Conservation (phyloP, 1,284 basidiomycete species). For the Cryptococcus wingfieldii region DNA sequence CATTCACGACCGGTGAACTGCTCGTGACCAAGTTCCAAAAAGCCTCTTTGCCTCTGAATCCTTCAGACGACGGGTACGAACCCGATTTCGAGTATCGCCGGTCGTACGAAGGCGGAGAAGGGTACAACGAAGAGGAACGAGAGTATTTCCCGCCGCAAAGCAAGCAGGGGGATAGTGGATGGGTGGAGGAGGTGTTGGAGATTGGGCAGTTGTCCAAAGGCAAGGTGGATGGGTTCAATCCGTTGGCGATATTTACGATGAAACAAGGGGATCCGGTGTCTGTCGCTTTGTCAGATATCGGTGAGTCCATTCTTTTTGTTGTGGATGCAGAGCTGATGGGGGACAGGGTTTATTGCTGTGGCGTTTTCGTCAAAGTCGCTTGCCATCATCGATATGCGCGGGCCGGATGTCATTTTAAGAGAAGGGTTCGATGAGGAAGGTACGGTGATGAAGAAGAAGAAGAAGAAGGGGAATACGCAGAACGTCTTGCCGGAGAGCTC, state of each 20-base stretch:
- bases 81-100: constrained; percentile 37
- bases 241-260: constrained; percentile 60
- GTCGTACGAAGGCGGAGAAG: constrained; percentile 11
- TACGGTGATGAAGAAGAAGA: constrained; percentile 43
- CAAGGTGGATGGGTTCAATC: constrained; percentile 56
- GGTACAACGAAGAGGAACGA: constrained; percentile 14
- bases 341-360: constrained; percentile 66
- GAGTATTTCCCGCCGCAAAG: constrained; percentile 28
- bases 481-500: constrained; percentile 42
- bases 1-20: constrained; percentile 63
- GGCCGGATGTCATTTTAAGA: constrained; percentile 60
- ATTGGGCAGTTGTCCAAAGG: constrained; percentile 48
- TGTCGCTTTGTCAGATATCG: constrained; percentile 64
- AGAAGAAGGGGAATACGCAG: constrained; percentile 44
- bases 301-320: constrained; percentile 48
- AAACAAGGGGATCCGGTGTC: constrained; percentile 55
- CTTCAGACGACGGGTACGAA: too few species aligned
- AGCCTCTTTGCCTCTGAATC: neutral
- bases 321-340: neutral
- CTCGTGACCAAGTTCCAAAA: constrained; percentile 57
- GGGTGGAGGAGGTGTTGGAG: constrained; percentile 42
- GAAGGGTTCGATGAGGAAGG: constrained; percentile 47
- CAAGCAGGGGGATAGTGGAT: constrained; percentile 10
- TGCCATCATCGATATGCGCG: constrained; percentile 66
- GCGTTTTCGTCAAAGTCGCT: constrained; percentile 61